phyloP scores from a whole-genome alignment of 2,329 filamentous ascomycete species.

The Cladosporium sp. region DNA sequence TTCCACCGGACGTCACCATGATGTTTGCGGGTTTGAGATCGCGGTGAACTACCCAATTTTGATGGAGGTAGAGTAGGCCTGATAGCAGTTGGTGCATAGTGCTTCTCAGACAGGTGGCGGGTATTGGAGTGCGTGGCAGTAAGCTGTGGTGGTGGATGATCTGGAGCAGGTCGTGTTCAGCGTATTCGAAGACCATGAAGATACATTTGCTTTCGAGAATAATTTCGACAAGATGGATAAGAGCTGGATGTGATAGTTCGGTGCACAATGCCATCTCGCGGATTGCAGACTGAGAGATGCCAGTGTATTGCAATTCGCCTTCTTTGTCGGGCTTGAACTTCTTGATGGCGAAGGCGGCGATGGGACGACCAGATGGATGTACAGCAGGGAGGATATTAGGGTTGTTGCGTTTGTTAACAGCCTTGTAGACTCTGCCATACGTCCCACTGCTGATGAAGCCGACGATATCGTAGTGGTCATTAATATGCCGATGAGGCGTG shows the following conservation, averaged over 20 bases:
- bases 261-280: constrained; percentile 97
- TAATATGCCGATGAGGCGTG: constrained; percentile 77
- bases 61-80: constrained; percentile 90
- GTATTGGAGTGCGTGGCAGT: constrained; percentile 82
- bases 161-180: constrained; percentile 93
- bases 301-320: constrained; percentile 94
- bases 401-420: constrained; percentile 79
- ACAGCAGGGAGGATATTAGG: constrained; percentile 36
- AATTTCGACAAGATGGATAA: constrained; percentile 89
- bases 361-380: constrained; percentile 34
- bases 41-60: constrained; percentile 95
- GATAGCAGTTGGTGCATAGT: constrained; percentile 96
- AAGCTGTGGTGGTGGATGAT: constrained; percentile 98
- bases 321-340: constrained; percentile 99
- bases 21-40: constrained; percentile 98
- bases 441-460: constrained; percentile 98
- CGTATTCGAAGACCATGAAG: constrained; percentile 99
- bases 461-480: constrained; percentile 92
- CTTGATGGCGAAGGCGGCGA: constrained; percentile 94
- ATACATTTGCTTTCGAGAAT: constrained; percentile 99
- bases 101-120: constrained; percentile 82
- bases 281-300: constrained; percentile 94
- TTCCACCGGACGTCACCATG: constrained; percentile 88
- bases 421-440: constrained; percentile 98
- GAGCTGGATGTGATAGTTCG: constrained; percentile 83